Evolutionary conservation across 148 eudicot species (phyloP), one percentile per base, ranked within the genome.

Genomic region (Cornus controversa): DNA sequence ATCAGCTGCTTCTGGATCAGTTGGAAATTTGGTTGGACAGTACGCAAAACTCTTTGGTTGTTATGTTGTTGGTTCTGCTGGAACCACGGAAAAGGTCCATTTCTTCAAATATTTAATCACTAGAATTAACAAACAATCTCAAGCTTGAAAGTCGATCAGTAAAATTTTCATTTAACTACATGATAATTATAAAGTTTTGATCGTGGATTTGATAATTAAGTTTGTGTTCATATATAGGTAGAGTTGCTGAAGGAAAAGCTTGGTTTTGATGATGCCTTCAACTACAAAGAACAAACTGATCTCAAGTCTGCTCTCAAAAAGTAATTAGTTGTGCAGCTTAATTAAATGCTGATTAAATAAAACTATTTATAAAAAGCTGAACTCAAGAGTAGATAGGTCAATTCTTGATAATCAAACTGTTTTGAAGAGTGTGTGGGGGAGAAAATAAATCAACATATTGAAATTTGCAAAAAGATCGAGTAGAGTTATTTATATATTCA

Each of bases 1-100:
- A 24, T 90, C 96, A 26, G 83, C 90, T 74, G 93, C 96, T 67
- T 78, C 89, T 62, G 96, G 96, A n/a, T 85, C 93, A 10, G 88
- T 87, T 2, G 96, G 89, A n/a, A 77, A 85, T 83, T 68, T 89
- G 31, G 96, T 91, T 2, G 91, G 96, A 15, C 96, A 89, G 60
- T 91, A 81, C 69, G 96, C 96, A 0, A 92, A 92, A 76, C 81
- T 86, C 45, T 75, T 72, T 26, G 91, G 93, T 11, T 92, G 96
- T 66, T 82, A 85, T 60, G 96, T 90, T 54, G 96, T 92, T 23
- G 96, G 93, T 29, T 82, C 90, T 62, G 90, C 96, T 28, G 93
- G 96, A 31, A 77, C 77, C 67, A 20, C 73, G 6, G 23, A 88
- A 76, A 91, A 89, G 88, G 96, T 89, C 23, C 11, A 20, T 15